A percentile compares a stretch with the other conserved stretches of the same genome.
phyloP scores from a whole-genome alignment of 352 stramenopile species.

The Aphanomyces cochlioides region DNA sequence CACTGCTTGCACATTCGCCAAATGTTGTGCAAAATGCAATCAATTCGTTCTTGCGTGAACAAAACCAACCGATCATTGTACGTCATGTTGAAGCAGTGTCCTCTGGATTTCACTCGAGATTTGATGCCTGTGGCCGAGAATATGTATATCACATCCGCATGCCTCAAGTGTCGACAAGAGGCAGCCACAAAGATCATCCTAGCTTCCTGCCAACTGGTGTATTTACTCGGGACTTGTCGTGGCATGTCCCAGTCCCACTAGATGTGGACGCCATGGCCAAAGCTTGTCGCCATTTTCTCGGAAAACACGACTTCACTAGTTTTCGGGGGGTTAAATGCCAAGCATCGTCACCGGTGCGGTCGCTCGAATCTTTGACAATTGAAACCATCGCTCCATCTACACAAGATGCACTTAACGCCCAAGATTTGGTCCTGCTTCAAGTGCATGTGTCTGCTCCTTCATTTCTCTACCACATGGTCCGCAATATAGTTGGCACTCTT shows the following conservation, averaged over 20 bases:
- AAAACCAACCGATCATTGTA: conserved; percentile 22
- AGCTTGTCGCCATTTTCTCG: conserved; percentile 17
- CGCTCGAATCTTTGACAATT: not conserved
- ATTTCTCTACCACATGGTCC: conserved; percentile 86
- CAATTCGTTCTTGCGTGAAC: conserved; percentile 24
- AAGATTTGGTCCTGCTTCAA: conserved; percentile 13
- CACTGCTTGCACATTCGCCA: not conserved
- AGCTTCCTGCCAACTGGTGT: not conserved
- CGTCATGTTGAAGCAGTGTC: conserved; percentile 22
- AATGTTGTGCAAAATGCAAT: conserved; percentile 21
- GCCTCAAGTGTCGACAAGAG: not conserved
- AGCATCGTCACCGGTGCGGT: conserved; percentile 12
- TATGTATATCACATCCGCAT: conserved; percentile 27
- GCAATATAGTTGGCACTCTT: conserved; percentile 74
- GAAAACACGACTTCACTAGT: conserved; percentile 29
- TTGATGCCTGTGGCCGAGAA: conserved; percentile 19
- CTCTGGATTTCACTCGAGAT: conserved; percentile 20
- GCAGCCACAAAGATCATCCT: not conserved
- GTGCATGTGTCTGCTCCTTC: conserved; percentile 19
- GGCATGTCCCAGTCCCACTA: conserved; percentile 15
- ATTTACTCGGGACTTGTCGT: conserved; percentile 14
- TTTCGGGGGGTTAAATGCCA: conserved; percentile 25
- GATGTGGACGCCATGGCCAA: conserved; percentile 13
- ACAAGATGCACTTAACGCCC: not conserved
- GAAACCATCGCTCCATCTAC: not conserved